phyloP scores from a whole-genome alignment of 345 rosid species.

The Sisymbrium altissimum region DNA sequence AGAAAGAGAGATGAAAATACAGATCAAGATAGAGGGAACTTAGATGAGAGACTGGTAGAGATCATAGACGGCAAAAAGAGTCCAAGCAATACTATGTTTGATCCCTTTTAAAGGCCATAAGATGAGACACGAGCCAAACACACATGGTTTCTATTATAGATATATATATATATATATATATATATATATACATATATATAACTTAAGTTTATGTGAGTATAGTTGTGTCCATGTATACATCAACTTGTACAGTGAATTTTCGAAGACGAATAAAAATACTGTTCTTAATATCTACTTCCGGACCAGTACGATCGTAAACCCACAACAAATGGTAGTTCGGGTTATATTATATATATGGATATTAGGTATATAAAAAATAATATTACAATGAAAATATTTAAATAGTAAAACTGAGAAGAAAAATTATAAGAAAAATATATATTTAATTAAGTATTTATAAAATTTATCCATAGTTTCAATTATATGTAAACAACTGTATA shows the following conservation, averaged over 20 bases:
- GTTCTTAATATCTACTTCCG: not conserved
- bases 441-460: no score
- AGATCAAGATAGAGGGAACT: slow-evolving; percentile 20
- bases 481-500: not conserved
- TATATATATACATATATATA: not conserved
- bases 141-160: slow-evolving; percentile 1
- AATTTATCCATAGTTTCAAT: no score
- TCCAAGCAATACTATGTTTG: slow-evolving; percentile 29
- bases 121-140: slow-evolving; percentile 29
- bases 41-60: slow-evolving; percentile 20
- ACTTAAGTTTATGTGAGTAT: slow-evolving; percentile 9
- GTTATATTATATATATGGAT: not conserved
- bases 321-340: not conserved
- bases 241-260: slow-evolving; percentile 27
- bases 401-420: not conserved
- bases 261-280: slow-evolving; percentile 2
- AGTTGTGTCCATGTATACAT: slow-evolving; percentile 7
- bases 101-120: slow-evolving; percentile 31
- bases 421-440: not conserved
- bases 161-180: not conserved
- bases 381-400: not conserved
- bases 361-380: not conserved
- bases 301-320: not conserved
- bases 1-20: slow-evolving; percentile 18
- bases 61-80: slow-evolving; percentile 37